Conservation (phyloP, 1,139 yeast species). For the Candida pseudoviswanathii region DNA sequence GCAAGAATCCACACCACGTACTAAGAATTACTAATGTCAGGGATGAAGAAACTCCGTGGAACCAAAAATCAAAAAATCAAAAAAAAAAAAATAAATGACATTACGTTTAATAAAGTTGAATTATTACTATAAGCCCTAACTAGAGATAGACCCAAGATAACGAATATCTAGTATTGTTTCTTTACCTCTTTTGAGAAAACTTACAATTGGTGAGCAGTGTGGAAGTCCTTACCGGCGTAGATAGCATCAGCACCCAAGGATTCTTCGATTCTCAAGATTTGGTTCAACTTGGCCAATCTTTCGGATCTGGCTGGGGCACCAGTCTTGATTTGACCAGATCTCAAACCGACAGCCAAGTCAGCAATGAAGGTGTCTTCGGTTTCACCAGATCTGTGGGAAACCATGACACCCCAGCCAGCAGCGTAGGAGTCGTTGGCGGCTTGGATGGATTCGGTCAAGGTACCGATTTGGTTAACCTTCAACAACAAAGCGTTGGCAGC, state of each 20-base stretch:
- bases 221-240: slow-evolving; percentile 92
- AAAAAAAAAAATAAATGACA: no score
- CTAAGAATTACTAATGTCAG: no score
- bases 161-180: no score
- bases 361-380: slow-evolving; percentile 98
- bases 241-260: slow-evolving; percentile 93
- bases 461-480: slow-evolving; percentile 96
- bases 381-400: slow-evolving; percentile 98
- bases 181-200: no score
- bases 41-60: no score
- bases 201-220: slow-evolving; percentile 42
- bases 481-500: slow-evolving; percentile 89
- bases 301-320: slow-evolving; percentile 99
- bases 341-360: slow-evolving; percentile 93
- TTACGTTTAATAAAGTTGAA: no score
- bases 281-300: slow-evolving; percentile 97
- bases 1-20: no score
- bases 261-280: slow-evolving; percentile 96
- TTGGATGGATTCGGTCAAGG: slow-evolving; percentile 86
- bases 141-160: no score
- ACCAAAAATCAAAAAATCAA: no score
- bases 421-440: slow-evolving; percentile 90
- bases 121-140: no score
- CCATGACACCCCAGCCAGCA: slow-evolving; percentile 98
- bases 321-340: slow-evolving; percentile 97